Evolutionary conservation across 225 moss, liverwort and hornwort species (phyloP).

Genomic region (Pseudisothecium myosuroides): DNA sequence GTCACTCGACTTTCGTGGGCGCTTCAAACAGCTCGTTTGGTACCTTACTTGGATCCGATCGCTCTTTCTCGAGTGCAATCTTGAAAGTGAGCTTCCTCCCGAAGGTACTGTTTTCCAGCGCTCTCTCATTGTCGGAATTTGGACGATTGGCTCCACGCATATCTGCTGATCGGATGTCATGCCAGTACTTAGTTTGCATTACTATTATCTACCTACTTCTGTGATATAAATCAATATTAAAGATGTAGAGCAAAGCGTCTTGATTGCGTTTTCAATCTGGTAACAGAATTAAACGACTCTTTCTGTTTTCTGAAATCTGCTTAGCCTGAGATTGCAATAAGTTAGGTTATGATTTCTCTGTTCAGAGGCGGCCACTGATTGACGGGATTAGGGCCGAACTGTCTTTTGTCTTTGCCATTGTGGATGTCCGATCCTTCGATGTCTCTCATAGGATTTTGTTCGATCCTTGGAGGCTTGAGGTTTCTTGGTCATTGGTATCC

Average conservation of each 20-base stretch:
- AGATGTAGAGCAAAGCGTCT: not conserved
- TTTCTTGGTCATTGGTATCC: not conserved
- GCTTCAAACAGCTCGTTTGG: not conserved
- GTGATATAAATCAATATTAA: not conserved
- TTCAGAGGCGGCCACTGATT: not conserved
- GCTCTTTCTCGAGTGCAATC: not conserved
- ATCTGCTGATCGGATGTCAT: not conserved
- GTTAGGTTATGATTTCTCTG: not conserved
- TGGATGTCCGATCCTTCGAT: not conserved
- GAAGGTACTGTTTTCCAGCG: not conserved
- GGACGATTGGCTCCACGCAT: not conserved
- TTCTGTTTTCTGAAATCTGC: not conserved
- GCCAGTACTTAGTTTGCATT: not conserved
- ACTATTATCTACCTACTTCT: not conserved
- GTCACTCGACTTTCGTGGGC: not conserved
- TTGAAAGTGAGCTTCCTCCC: not conserved
- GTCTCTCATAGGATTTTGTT: not conserved
- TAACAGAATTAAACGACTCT: not conserved
- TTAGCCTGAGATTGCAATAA: not conserved
- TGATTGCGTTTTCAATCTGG: not conserved
- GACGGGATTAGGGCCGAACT: not conserved
- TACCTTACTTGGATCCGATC: not conserved
- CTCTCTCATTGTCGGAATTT: not conserved
- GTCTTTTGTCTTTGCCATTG: not conserved
- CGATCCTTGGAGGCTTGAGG: not conserved